Evolutionary conservation across 257 asterid species (phyloP).

Genomic region (Scutellaria baicalensis): DNA sequence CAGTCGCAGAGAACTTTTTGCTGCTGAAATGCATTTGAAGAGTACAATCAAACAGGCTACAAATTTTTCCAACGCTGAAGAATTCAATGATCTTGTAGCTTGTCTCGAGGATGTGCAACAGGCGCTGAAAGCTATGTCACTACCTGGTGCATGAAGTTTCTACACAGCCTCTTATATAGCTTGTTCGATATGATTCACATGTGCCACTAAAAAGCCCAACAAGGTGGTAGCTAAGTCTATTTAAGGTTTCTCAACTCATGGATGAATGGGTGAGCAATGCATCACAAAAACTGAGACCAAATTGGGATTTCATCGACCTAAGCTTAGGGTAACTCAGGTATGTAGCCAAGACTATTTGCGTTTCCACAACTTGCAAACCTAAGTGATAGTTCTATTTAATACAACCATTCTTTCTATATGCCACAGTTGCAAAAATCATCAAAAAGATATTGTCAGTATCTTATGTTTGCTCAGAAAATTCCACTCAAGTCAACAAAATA

Average conservation of each 20-base stretch:
- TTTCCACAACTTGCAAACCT: background rate
- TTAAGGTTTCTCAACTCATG: background rate
- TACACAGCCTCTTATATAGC: background rate
- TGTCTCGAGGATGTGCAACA: conserved; percentile 63
- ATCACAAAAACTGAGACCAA: background rate
- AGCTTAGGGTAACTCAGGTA: conserved; percentile 1
- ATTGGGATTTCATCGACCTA: background rate
- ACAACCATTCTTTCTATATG: background rate
- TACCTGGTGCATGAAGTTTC: conserved; percentile 22
- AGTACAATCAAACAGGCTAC: conserved; percentile 68
- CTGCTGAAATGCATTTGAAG: conserved; percentile 93
- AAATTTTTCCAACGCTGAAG: conserved; percentile 45
- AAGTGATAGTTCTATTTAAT: background rate
- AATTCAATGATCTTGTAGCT: conserved; percentile 43
- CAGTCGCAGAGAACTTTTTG: conserved; percentile 51
- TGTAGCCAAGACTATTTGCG: background rate
- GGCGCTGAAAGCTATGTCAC: conserved; percentile 29
- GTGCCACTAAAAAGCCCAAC: background rate
- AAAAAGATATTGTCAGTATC: background rate
- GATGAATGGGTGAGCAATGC: background rate
- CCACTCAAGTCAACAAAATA: background rate
- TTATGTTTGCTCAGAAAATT: background rate
- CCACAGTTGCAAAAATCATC: background rate
- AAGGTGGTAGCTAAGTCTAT: background rate
- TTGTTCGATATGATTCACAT: background rate